Evolutionary conservation across 345 rosid genomes (phyloP).

Genomic region (Erodium maritimum): DNA sequence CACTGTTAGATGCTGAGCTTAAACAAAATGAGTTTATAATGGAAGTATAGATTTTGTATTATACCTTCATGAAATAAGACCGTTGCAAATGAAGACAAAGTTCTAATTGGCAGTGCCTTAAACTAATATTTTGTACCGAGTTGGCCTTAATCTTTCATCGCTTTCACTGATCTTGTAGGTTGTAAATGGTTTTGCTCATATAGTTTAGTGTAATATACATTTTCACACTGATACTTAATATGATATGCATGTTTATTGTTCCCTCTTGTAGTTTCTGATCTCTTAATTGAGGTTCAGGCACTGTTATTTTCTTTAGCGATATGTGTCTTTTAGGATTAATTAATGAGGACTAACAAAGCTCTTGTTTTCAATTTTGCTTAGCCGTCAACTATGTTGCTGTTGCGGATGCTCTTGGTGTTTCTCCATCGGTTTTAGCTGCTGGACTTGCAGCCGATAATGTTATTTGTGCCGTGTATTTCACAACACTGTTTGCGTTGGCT

Average conservation of each 20-base stretch:
- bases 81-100: background rate
- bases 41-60: background rate
- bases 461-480: slow-evolving; percentile 52
- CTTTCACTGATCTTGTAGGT: background rate
- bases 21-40: background rate
- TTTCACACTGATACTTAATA: background rate
- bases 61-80: background rate
- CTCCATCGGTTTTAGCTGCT: slow-evolving; percentile 75
- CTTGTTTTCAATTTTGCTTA: slow-evolving; percentile 15
- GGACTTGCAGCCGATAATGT: slow-evolving; percentile 83
- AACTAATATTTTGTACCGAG: background rate
- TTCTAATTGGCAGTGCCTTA: background rate
- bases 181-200: background rate
- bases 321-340: slow-evolving; percentile 1
- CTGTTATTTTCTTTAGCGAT: background rate
- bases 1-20: background rate
- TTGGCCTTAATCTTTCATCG: background rate
- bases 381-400: slow-evolving; percentile 85
- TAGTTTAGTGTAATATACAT: too few relatives aligned
- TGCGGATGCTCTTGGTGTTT: slow-evolving; percentile 59
- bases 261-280: background rate
- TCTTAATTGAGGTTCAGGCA: background rate
- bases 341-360: slow-evolving; percentile 8
- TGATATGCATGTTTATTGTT: background rate
- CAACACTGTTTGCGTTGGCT: slow-evolving; percentile 57